Base-by-base conservation (phyloP, 345 rosid species). In the Salix arbutifolia region DNA sequence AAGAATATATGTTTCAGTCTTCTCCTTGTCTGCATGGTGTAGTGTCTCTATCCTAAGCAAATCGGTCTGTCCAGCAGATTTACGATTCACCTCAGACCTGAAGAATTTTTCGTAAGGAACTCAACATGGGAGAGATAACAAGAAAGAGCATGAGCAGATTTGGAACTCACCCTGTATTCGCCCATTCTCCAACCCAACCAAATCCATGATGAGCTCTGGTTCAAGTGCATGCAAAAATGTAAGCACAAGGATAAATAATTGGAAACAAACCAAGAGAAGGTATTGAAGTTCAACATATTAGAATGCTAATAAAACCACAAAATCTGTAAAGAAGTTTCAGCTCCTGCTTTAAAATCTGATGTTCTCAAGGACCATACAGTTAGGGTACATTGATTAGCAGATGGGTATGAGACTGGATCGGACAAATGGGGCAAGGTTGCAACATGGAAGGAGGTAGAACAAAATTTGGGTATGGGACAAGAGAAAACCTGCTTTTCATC, bases 141-240 rank as follows among this genome's bases (percentile, higher is more conserved):
- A 31, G 48, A 81, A 79, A 8, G 56, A 42, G 40, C 65, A 31
- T 35, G 23, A 25, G 8, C 74, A 62, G 64, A 53, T 33, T 69
- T 38, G 21, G 42, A 74, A 76, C 91, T 84, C 81, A 93, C 99
- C 99, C 99, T 0, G 97, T 88, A 78, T 93, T 93, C 23, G 99
- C 99, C 99, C 98, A 94, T 87, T 96, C 97, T 81, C 99, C 99
- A 70, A 96, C 99, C 99, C 99, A 96, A 61, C 99, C 99, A 78
- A 96, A 94, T 75, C 99, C 99, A 64, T 96, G 99, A 89, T 96
- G 99, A 62, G 99, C 99, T 78, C 98, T 96, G 76, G 74, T 83
- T 31, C 62, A 62, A 69, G 76, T 21, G 56, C 75, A 71, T 30
- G 70, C 33, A 60, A 83, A 80, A 72, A 48, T 13, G 56, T n/a